These are phyloP conservation scores for Cercospora nicotianae DNA, from an alignment of 2,329 filamentous ascomycete genomes.

Conservation along the genomic window DNA sequence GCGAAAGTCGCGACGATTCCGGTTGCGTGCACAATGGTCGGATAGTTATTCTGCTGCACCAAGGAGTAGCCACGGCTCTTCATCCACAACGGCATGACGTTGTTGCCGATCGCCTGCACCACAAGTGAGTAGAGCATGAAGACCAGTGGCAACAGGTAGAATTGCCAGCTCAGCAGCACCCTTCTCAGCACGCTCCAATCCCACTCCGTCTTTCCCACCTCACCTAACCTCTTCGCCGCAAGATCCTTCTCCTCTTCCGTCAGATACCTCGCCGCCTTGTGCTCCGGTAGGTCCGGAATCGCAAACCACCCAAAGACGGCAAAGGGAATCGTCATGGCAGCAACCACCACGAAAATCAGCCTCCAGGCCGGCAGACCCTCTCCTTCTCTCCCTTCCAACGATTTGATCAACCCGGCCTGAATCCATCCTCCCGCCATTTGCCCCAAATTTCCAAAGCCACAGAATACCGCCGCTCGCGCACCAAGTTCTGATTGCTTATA, in stretches of 20 bases:
- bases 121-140: slow-evolving; percentile 52
- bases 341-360: slow-evolving; percentile 49
- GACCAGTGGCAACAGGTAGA: slow-evolving; percentile 48
- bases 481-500: slow-evolving; percentile 48
- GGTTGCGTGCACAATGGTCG: slow-evolving; percentile 45
- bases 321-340: slow-evolving; percentile 46
- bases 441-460: slow-evolving; percentile 46
- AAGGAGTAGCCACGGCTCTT: slow-evolving; percentile 46
- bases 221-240: slow-evolving; percentile 42
- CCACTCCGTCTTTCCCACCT: slow-evolving; percentile 29
- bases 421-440: slow-evolving; percentile 51
- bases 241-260: slow-evolving; percentile 40
- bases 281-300: slow-evolving; percentile 47
- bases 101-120: slow-evolving; percentile 47
- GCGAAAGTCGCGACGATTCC: slow-evolving; percentile 47
- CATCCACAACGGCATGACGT: slow-evolving; percentile 51
- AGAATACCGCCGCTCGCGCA: slow-evolving; percentile 46
- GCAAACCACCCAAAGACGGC: slow-evolving; percentile 49
- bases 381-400: slow-evolving; percentile 38
- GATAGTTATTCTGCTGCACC: slow-evolving; percentile 50
- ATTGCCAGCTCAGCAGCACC: slow-evolving; percentile 48
- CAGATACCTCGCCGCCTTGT: slow-evolving; percentile 46
- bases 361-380: slow-evolving; percentile 45
- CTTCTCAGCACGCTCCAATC: slow-evolving; percentile 37
- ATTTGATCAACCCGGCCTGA: slow-evolving; percentile 44